Percentiles rank a stretch among this genome's conserved stretches.
phyloP scores from a whole-genome alignment of 495 filamentous ascomycete species.

The Eremomyces bilateralis region DNA sequence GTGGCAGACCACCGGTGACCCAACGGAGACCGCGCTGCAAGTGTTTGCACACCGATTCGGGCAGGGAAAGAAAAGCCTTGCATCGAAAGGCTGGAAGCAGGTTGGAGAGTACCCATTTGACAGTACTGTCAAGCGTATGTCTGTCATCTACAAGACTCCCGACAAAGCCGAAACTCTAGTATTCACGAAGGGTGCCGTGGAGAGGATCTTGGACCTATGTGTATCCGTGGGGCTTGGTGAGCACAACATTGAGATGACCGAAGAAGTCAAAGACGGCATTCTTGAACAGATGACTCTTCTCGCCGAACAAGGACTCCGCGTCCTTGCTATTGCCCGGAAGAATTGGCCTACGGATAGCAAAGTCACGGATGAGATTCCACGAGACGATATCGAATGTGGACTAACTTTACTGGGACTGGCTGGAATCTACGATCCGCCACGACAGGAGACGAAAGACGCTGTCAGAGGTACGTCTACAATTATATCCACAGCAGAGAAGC shows the following conservation, averaged over 20 bases:
- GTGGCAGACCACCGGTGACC: conserved; percentile 63
- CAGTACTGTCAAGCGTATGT: conserved; percentile 66
- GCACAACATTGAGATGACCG: conserved; percentile 29
- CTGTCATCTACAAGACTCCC: conserved; percentile 38
- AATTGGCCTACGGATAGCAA: conserved; percentile 8
- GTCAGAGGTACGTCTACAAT: conserved; percentile 19
- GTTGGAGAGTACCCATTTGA: conserved; percentile 64
- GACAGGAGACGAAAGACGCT: conserved; percentile 42
- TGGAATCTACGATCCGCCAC: conserved; percentile 55
- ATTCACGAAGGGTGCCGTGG: conserved; percentile 67
- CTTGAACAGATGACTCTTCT: conserved; percentile 41
- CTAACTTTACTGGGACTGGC: conserved; percentile 45
- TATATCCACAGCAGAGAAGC: too few relatives aligned
- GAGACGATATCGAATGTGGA: conserved; percentile 28
- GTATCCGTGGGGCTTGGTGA: conserved; percentile 31
- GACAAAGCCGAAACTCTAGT: conserved; percentile 26
- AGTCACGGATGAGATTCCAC: conserved; percentile 15
- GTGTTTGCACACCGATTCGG: conserved; percentile 56
- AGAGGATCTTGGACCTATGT: conserved; percentile 55
- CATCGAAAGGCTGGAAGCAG: conserved; percentile 36
- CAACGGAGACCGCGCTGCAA: conserved; percentile 66
- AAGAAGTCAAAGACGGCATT: conserved; percentile 36
- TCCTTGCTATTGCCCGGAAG: conserved; percentile 42
- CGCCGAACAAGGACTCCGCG: conserved; percentile 57
- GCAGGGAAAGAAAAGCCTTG: conserved; percentile 31